phyloP scores from a whole-genome alignment of 169 alveolate species.

The Plasmodium knowlesi region DNA sequence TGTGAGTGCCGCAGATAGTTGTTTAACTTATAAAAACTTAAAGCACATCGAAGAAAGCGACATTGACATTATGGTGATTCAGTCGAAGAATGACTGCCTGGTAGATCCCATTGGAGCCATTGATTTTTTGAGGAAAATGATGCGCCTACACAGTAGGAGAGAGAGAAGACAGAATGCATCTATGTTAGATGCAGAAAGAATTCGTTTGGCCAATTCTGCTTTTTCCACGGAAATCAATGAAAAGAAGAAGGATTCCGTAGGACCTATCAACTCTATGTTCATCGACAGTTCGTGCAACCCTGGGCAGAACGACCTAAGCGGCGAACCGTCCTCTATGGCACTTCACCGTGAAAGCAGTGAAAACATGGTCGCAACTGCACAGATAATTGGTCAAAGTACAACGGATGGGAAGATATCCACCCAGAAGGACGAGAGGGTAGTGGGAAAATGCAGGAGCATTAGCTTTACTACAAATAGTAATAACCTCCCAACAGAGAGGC shows the following conservation, averaged over 20 bases:
- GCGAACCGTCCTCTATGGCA: neutral
- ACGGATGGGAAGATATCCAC: neutral
- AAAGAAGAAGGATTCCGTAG: neutral
- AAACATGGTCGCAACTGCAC: neutral
- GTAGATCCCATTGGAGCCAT: slow-evolving; percentile 49
- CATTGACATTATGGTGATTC: slow-evolving; percentile 39
- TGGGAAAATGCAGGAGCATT: neutral
- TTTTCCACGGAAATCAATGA: neutral
- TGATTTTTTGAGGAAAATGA: slow-evolving; percentile 22
- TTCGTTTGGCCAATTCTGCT: neutral
- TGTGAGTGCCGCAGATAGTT: slow-evolving; percentile 61
- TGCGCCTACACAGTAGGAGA: slow-evolving; percentile 12
- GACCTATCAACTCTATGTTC: neutral
- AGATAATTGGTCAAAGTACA: neutral
- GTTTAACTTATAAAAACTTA: slow-evolving; percentile 4
- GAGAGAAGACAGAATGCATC: slow-evolving; percentile 6
- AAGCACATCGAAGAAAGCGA: slow-evolving; percentile 51
- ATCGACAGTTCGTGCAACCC: neutral
- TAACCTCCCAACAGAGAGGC: neutral
- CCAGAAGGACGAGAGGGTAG: neutral
- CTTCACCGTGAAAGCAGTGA: neutral
- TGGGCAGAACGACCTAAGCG: neutral
- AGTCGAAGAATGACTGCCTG: slow-evolving; percentile 47
- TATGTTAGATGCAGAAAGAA: neutral
- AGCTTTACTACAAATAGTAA: neutral